phyloP scores from a whole-genome alignment of 345 rosid genomes.

The Brassica nigra region DNA sequence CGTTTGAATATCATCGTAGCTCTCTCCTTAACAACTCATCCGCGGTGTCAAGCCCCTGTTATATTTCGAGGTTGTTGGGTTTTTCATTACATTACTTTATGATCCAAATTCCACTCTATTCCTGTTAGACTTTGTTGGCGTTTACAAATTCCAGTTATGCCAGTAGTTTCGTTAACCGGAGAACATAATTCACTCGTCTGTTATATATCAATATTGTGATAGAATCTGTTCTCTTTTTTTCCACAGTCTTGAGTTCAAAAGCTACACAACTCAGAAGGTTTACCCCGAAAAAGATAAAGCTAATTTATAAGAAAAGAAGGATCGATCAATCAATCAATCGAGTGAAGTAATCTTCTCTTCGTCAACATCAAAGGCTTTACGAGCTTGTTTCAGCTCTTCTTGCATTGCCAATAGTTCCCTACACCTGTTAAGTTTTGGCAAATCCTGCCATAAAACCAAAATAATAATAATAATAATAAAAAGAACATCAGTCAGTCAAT shows the following conservation, averaged over 20 bases:
- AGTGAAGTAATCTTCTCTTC: constrained; percentile 67
- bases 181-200: neutral
- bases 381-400: constrained; percentile 95
- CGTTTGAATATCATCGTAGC: constrained; percentile 59
- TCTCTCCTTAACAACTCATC: constrained; percentile 62
- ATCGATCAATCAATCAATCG: constrained; percentile 32
- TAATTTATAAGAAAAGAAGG: neutral
- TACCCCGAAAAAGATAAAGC: neutral
- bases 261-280: neutral
- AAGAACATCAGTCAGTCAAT: neutral
- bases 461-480: no score
- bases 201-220: neutral
- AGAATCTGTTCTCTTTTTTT: neutral
- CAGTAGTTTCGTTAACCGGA: neutral
- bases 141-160: neutral
- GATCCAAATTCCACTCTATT: neutral
- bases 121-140: neutral
- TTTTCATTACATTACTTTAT: neutral
- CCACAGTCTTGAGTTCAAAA: neutral
- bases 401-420: constrained; percentile 85
- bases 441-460: constrained; percentile 57
- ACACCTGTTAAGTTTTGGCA: constrained; percentile 82
- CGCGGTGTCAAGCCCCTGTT: constrained; percentile 40
- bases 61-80: neutral
- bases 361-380: constrained; percentile 91